phyloP scores from a whole-genome alignment of 768 basidiomycete genomes.

The Phylloporus arenicola region DNA sequence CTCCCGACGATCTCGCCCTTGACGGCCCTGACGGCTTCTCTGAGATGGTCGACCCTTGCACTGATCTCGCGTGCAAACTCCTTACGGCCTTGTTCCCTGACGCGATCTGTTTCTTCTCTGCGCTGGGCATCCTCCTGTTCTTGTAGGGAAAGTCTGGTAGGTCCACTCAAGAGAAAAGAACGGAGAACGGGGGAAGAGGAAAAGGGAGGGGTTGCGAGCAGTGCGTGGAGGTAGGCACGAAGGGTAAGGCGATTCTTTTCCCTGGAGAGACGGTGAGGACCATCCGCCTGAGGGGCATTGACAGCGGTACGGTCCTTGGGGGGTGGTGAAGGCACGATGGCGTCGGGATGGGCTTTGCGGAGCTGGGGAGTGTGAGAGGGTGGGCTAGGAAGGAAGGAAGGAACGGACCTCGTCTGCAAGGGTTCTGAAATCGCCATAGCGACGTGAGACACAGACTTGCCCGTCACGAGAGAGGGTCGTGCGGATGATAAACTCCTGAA shows the following conservation, averaged over 20 bases:
- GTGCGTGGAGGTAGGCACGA: slow-evolving; percentile 81
- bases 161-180: slow-evolving; percentile 78
- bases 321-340: slow-evolving; percentile 77
- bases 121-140: slow-evolving; percentile 75
- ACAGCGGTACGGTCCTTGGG: slow-evolving; percentile 80
- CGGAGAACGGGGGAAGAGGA: slow-evolving; percentile 81
- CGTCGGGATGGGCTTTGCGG: slow-evolving; percentile 78
- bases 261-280: slow-evolving; percentile 52
- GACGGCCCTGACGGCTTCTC: slow-evolving; percentile 78
- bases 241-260: slow-evolving; percentile 96
- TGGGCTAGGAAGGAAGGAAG: not conserved
- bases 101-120: slow-evolving; percentile 83
- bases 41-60: slow-evolving; percentile 75
- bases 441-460: slow-evolving; percentile 84
- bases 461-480: slow-evolving; percentile 67
- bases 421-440: slow-evolving; percentile 94
- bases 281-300: slow-evolving; percentile 19
- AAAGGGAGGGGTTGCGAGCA: slow-evolving; percentile 67
- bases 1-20: slow-evolving; percentile 92
- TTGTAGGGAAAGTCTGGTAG: slow-evolving; percentile 58
- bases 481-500: slow-evolving; percentile 90
- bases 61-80: slow-evolving; percentile 86
- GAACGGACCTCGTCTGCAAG: slow-evolving; percentile 71
- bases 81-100: slow-evolving; percentile 82
- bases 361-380: slow-evolving; percentile 47